phyloP scores from a whole-genome alignment of 2,329 filamentous ascomycete species.

The Claviceps sp. region DNA sequence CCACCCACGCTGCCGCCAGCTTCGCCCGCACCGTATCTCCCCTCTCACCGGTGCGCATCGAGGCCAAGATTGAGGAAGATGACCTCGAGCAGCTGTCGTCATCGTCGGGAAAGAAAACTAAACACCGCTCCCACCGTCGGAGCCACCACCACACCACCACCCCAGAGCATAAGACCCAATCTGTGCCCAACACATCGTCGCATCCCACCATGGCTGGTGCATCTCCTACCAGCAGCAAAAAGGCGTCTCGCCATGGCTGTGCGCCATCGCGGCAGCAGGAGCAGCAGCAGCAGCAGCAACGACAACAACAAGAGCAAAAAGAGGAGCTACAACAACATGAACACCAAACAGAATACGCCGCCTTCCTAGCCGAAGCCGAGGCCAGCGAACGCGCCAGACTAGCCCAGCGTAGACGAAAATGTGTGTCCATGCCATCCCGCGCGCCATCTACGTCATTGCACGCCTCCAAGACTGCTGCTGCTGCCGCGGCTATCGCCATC shows the following conservation, averaged over 20 bases:
- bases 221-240: neutral
- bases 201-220: too few species aligned
- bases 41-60: constrained; percentile 9
- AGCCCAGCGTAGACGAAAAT: neutral
- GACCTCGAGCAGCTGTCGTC: neutral
- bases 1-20: constrained; percentile 18
- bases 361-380: constrained; percentile 12
- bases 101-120: neutral
- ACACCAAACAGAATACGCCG: constrained; percentile 10
- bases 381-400: constrained; percentile 6
- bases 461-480: neutral
- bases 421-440: neutral
- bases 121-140: too few species aligned
- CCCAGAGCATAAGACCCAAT: too few species aligned
- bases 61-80: constrained; percentile 6
- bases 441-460: neutral
- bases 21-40: constrained; percentile 11
- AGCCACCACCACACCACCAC: too few species aligned
- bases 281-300: neutral
- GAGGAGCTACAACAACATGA: too few species aligned
- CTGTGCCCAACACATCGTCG: neutral
- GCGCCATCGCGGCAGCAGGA: neutral
- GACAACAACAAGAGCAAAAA: too few species aligned
- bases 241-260: neutral
- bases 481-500: neutral